Evolutionary conservation across 139 green algal genomes (phyloP).

Genomic region (Chlamydomonas sphaeroides): DNA sequence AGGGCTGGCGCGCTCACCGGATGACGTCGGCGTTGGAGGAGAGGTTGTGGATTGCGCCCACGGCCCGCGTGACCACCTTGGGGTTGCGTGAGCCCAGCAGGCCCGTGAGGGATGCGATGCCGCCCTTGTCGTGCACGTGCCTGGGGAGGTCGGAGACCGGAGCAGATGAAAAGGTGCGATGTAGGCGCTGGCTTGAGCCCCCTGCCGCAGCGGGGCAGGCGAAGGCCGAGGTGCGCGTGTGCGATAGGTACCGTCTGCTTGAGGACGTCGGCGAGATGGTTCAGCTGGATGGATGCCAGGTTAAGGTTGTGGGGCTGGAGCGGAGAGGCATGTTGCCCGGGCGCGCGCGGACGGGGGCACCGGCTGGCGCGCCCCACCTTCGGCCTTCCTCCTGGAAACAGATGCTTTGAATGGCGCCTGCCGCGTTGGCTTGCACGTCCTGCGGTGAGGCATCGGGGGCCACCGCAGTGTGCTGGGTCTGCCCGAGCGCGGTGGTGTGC

Average conservation of each 20-base stretch:
- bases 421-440: conserved; percentile 74
- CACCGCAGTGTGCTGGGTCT: too few species aligned
- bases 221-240: too few species aligned
- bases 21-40: conserved; percentile 72
- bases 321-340: too few species aligned
- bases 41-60: conserved; percentile 84
- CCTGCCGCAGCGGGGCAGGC: too few species aligned
- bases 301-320: too few species aligned
- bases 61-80: conserved; percentile 67
- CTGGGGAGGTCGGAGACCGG: conserved; percentile 6
- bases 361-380: too few species aligned
- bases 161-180: background rate
- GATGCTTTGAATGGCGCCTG: conserved; percentile 80
- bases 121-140: conserved; percentile 30
- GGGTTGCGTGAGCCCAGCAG: conserved; percentile 21
- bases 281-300: too few species aligned
- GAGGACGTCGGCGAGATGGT: too few species aligned
- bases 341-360: too few species aligned
- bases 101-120: background rate
- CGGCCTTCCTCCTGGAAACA: conserved; percentile 63
- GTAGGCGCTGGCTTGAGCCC: background rate
- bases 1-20: conserved; percentile 1
- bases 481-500: too few species aligned
- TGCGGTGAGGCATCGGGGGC: too few species aligned
- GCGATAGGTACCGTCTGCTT: too few species aligned